Conservation (phyloP, 163 green algal genomes). For the Scenedesmus sp. region DNA sequence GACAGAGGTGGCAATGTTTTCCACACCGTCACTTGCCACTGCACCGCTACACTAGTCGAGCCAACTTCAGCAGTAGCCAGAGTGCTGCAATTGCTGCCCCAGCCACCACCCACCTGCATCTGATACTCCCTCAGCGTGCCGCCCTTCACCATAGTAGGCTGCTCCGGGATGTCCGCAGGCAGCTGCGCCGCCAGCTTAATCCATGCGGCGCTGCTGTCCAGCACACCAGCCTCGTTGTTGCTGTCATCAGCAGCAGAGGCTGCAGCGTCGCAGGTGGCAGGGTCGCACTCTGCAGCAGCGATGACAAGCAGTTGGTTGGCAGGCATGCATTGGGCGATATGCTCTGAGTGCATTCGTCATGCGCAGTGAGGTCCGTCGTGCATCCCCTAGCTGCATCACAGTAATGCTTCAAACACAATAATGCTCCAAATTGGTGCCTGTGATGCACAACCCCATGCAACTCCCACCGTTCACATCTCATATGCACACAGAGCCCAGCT, state of each 20-base stretch:
- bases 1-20: no score
- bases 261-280: neutral
- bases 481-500: neutral
- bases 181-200: conserved; percentile 63
- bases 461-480: neutral
- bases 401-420: no score
- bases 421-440: no score
- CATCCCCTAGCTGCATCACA: no score
- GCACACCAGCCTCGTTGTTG: conserved; percentile 31
- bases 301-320: neutral
- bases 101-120: conserved; percentile 67
- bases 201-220: conserved; percentile 70
- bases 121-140: conserved; percentile 88
- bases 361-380: neutral
- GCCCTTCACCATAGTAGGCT: conserved; percentile 81
- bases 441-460: no score
- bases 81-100: neutral
- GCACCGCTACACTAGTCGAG: no score
- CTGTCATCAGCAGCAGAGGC: neutral
- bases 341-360: neutral
- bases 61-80: no score
- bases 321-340: neutral
- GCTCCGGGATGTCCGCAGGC: conserved; percentile 71
- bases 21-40: no score
- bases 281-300: neutral